Base-by-base conservation (phyloP, 2,329 filamentous ascomycete genomes). In the Fonsecaea monophora region DNA sequence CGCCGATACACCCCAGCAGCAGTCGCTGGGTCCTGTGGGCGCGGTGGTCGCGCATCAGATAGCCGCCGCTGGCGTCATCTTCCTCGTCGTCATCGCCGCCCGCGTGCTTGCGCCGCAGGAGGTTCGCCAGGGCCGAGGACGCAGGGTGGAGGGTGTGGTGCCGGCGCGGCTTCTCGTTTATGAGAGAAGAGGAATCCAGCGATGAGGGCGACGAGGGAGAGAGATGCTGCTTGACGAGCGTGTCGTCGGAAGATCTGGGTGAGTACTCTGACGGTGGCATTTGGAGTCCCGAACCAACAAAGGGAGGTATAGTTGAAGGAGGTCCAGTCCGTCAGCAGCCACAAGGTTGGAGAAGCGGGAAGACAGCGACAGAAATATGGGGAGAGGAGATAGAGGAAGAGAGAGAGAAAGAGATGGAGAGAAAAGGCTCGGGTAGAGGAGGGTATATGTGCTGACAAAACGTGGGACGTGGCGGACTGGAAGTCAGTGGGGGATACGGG, bases 11-110 rank as follows among this genome's bases (percentile, higher is more conserved):
- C 2, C 53, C 30, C 1, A 55, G 53, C 30, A 55, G 25, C 7
- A 55, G 53, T 15, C 35, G 35, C 25, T 55, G 53, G 30, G 35
- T 34, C 7, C 53, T 25, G 30, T 55, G 53, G 13, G 53, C 53
- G 4, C n/a, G 53, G n/a, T 4, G 53, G n/a, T 55, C 53, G 25
- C 30, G 53, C 53, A 55, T 55, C 53, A 35, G n/a, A 13, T 55
- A 55, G 13, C 53, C 53, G 4, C n/a, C 53, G n/a, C 53, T 12
- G 53, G 21, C 18, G n/a, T 54, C 50, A 2, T 54, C 13, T 2
- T 25, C 45, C 8, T 50, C n/a, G 25, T 37, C 53, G n/a, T 55
- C 53, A n/a, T 35, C 53, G n/a, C 18, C 40, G 25, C 18, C 53
- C 6, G 25, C 4, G 34, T 35, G 12, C 30, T n/a, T 55, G 30